Evolutionary conservation across 495 filamentous ascomycete genomes (phyloP).

Genomic region (Thozetella sp.): DNA sequence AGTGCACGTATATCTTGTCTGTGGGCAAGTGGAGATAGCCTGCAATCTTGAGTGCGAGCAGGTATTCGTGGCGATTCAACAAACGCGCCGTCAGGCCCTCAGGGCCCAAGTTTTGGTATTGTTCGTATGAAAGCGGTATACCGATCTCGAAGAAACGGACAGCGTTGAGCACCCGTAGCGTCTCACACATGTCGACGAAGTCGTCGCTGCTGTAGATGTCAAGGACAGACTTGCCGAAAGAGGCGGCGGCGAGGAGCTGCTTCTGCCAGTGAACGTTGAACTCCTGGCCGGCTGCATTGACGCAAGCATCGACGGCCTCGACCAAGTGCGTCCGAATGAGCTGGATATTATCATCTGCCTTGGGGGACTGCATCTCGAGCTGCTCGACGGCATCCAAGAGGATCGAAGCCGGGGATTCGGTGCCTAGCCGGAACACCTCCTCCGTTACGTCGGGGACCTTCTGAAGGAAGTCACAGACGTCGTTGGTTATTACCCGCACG

Average conservation of each 20-base stretch:
- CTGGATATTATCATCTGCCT: slow-evolving; percentile 96
- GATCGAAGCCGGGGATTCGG: slow-evolving; percentile 79
- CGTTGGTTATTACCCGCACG: slow-evolving; percentile 82
- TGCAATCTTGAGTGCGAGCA: slow-evolving; percentile 87
- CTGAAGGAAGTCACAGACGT: slow-evolving; percentile 93
- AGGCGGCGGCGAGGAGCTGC: slow-evolving; percentile 89
- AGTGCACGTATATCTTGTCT: slow-evolving; percentile 91
- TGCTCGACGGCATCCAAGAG: slow-evolving; percentile 75
- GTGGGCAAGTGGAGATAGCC: slow-evolving; percentile 85
- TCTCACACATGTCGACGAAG: slow-evolving; percentile 98
- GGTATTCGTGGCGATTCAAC: slow-evolving; percentile 86
- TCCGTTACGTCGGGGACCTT: slow-evolving; percentile 88
- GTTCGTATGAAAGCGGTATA: slow-evolving; percentile 88
- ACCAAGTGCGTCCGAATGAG: slow-evolving; percentile 83
- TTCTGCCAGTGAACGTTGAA: slow-evolving; percentile 93
- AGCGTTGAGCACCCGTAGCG: slow-evolving; percentile 87
- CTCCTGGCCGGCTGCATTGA: slow-evolving; percentile 89
- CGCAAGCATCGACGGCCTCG: slow-evolving; percentile 90
- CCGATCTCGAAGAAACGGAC: slow-evolving; percentile 90
- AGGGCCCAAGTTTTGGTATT: slow-evolving; percentile 82
- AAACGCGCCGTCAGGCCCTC: slow-evolving; percentile 84
- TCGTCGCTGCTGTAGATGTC: slow-evolving; percentile 97
- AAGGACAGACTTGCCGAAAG: slow-evolving; percentile 94
- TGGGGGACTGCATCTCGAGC: slow-evolving; percentile 90
- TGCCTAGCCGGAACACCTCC: slow-evolving; percentile 85